Conservation (phyloP, 176 grass and related monocot genomes). For the Secale cereale region DNA sequence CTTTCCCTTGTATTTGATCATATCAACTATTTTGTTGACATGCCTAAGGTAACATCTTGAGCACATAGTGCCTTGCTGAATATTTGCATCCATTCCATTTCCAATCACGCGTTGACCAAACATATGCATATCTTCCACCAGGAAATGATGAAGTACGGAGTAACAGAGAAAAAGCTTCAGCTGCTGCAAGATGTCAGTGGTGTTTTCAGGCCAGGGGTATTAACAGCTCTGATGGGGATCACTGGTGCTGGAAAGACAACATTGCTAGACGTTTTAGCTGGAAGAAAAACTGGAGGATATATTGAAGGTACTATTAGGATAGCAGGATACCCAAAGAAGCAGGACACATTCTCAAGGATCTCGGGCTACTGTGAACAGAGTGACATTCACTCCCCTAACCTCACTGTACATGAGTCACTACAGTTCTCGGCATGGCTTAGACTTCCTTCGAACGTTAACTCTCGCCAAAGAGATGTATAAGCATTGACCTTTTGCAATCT, state of each 20-base stretch:
- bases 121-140: slow-evolving; percentile 36
- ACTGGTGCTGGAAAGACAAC: slow-evolving; percentile 98
- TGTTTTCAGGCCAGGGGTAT: slow-evolving; percentile 72
- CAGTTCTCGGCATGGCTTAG: slow-evolving; percentile 91
- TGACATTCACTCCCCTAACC: slow-evolving; percentile 81
- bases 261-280: slow-evolving; percentile 84
- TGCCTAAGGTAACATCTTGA: slow-evolving; percentile 73
- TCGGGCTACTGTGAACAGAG: slow-evolving; percentile 96
- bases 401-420: slow-evolving; percentile 79
- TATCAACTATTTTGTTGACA: slow-evolving; percentile 84
- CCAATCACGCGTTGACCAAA: slow-evolving; percentile 19
- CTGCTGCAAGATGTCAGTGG: slow-evolving; percentile 75
- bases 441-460: slow-evolving; percentile 72
- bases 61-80: not conserved
- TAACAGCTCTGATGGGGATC: slow-evolving; percentile 94
- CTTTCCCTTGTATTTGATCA: slow-evolving; percentile 83
- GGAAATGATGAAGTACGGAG: slow-evolving; percentile 71
- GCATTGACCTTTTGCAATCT: not conserved
- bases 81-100: slow-evolving; percentile 27
- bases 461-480: slow-evolving; percentile 71
- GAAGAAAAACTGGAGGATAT: slow-evolving; percentile 89
- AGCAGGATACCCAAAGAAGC: slow-evolving; percentile 80
- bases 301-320: slow-evolving; percentile 77
- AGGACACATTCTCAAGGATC: slow-evolving; percentile 84
- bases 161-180: slow-evolving; percentile 81